These are phyloP conservation scores for Heliamphora pulchella DNA, from an alignment of 179 eudicot genomes.

Conservation along the genomic window DNA sequence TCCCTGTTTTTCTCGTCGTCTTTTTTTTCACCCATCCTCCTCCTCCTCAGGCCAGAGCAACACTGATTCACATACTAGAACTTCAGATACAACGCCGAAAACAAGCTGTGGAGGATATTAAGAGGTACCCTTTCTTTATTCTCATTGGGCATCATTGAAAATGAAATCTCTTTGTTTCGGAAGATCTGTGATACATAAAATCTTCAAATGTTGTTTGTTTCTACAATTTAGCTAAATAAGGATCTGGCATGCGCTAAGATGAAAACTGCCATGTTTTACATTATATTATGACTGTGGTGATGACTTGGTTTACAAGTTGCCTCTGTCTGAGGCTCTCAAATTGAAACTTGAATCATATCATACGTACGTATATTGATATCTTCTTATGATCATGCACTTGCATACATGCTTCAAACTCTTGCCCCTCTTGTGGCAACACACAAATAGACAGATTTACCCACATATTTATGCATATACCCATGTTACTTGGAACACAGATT, in stretches of 20 bases:
- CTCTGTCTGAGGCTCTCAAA: not conserved
- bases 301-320: not conserved
- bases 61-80: constrained; percentile 76
- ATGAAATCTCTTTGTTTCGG: not conserved
- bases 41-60: constrained; percentile 70
- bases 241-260: too few species aligned
- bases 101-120: constrained; percentile 89
- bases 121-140: constrained; percentile 37
- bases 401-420: not conserved
- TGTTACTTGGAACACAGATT: too few species aligned
- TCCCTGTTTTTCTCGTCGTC: not conserved
- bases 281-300: not conserved
- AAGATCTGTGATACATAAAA: not conserved
- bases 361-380: not conserved
- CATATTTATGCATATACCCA: not conserved
- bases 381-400: not conserved
- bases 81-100: constrained; percentile 84
- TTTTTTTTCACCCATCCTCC: not conserved
- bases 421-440: not conserved
- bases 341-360: not conserved
- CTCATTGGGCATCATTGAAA: not conserved
- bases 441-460: not conserved
- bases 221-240: not conserved
- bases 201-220: not conserved
- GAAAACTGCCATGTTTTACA: too few species aligned